Conservation (phyloP, 129 eudicot genomes). For the Chrysanthemum seticuspe region DNA sequence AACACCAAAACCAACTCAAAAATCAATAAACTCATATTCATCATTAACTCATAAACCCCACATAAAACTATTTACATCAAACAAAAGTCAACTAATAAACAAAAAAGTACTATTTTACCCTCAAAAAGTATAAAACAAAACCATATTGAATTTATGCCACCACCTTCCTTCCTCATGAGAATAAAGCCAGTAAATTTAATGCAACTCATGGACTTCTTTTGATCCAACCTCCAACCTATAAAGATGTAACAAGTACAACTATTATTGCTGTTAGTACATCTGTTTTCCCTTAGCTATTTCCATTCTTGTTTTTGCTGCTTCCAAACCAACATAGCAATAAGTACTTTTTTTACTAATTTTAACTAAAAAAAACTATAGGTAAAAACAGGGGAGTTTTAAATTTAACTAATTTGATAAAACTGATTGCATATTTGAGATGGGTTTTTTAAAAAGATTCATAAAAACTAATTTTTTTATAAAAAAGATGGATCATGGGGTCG, state of each 20-base stretch:
- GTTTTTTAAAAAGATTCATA: no score
- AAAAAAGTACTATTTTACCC: slow-evolving; percentile 49
- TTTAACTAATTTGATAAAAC: no score
- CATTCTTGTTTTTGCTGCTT: slow-evolving; percentile 76
- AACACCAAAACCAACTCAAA: slow-evolving; percentile 4
- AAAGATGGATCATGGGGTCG: no score
- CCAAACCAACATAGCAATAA: slow-evolving; percentile 32
- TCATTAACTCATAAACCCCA: slow-evolving; percentile 21
- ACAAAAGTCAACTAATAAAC: slow-evolving; percentile 30
- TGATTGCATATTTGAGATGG: no score
- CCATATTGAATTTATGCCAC: slow-evolving; percentile 27
- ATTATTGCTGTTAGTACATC: slow-evolving; percentile 25
- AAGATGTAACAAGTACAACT: slow-evolving; percentile 18
- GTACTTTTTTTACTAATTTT: no score
- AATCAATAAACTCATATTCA: slow-evolving; percentile 25
- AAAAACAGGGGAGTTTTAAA: no score
- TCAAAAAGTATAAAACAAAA: slow-evolving; percentile 15
- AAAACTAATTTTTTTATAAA: no score
- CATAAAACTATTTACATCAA: slow-evolving; percentile 23
- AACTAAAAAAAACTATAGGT: no score
- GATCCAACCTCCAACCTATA: slow-evolving; percentile 41
- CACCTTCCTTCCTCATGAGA: slow-evolving; percentile 29
- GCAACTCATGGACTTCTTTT: slow-evolving; percentile 80
- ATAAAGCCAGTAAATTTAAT: slow-evolving; percentile 53
- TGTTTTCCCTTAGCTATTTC: slow-evolving; percentile 45